A percentile compares a stretch with the other conserved stretches of the same genome.
Conservation (phyloP, 805 yeast species). For the Scheffersomyces amazonensis region DNA sequence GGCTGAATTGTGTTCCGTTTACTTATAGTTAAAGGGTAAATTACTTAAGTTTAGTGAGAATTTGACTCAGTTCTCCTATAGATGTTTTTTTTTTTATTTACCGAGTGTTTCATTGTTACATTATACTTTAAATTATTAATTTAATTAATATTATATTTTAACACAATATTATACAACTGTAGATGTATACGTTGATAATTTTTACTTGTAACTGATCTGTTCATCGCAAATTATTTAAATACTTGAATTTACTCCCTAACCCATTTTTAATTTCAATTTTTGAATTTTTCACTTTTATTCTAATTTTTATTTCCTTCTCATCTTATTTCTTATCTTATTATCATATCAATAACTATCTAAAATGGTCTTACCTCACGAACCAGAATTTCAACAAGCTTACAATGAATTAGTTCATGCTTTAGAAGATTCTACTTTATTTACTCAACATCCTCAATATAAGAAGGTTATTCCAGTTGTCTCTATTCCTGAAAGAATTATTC, state of each 20-base stretch:
- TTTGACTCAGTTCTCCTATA: too few relatives aligned
- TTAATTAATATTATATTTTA: too few relatives aligned
- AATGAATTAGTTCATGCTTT: slow-evolving; percentile 86
- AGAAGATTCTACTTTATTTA: slow-evolving; percentile 87
- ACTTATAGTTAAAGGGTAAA: too few relatives aligned
- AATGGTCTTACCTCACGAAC: slow-evolving; percentile 88
- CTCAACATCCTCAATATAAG: slow-evolving; percentile 85
- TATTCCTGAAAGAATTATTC: slow-evolving; percentile 93
- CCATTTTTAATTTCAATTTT: slow-evolving; percentile 1
- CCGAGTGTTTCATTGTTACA: too few relatives aligned
- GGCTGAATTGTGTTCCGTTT: too few relatives aligned
- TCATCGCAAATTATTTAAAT: too few relatives aligned
- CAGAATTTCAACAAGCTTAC: slow-evolving; percentile 99
- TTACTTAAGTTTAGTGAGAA: too few relatives aligned
- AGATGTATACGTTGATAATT: background rate
- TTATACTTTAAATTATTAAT: too few relatives aligned
- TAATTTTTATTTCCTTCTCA: background rate
- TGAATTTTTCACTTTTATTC: slow-evolving; percentile 6
- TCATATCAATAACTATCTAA: slow-evolving; percentile 8
- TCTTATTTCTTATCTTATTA: background rate
- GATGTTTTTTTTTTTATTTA: too few relatives aligned
- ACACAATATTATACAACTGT: background rate
- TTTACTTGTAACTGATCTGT: too few relatives aligned
- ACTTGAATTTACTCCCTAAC: too few relatives aligned
- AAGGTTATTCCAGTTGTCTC: slow-evolving; percentile 86